Conservation (phyloP, 2,329 filamentous ascomycete genomes). For the Microsporum audouinii region DNA sequence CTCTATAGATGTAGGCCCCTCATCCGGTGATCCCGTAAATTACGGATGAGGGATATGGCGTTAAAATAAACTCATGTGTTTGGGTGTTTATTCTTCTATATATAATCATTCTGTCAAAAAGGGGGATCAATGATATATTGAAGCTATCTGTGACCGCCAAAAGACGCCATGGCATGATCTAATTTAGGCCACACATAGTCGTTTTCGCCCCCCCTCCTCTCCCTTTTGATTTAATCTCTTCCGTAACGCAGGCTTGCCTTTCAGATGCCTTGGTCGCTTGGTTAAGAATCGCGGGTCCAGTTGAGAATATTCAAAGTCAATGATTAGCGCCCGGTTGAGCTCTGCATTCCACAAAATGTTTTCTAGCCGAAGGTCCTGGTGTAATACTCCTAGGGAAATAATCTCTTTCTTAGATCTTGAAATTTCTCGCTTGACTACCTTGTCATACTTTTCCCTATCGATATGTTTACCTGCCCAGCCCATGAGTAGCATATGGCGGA, state of each 20-base stretch:
- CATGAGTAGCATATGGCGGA: constrained; percentile 25
- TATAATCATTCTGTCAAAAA: too few species aligned
- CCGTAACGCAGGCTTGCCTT: background rate
- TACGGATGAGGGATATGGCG: too few species aligned
- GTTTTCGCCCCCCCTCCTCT: background rate
- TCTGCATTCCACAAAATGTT: constrained; percentile 21
- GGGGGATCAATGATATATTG: too few species aligned
- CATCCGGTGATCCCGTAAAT: too few species aligned
- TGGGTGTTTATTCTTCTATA: too few species aligned
- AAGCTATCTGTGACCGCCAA: too few species aligned
- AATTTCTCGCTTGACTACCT: constrained; percentile 8
- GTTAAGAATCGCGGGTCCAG: background rate
- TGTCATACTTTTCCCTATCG: constrained; percentile 3
- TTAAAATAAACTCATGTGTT: too few species aligned
- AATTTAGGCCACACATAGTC: background rate
- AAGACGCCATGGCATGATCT: too few species aligned
- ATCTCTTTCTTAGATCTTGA: constrained; percentile 11
- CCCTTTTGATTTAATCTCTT: constrained; percentile 9
- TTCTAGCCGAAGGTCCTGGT: constrained; percentile 15
- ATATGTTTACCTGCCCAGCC: constrained; percentile 19
- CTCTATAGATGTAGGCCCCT: too few species aligned
- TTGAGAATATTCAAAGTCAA: constrained; percentile 15
- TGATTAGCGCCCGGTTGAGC: constrained; percentile 16
- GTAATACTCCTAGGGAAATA: constrained; percentile 13
- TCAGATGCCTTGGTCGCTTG: background rate